A percentile compares a stretch with the other conserved stretches of the same genome.
Evolutionary conservation across 768 basidiomycete species (phyloP).

Genomic region (Boletus rex-veris): DNA sequence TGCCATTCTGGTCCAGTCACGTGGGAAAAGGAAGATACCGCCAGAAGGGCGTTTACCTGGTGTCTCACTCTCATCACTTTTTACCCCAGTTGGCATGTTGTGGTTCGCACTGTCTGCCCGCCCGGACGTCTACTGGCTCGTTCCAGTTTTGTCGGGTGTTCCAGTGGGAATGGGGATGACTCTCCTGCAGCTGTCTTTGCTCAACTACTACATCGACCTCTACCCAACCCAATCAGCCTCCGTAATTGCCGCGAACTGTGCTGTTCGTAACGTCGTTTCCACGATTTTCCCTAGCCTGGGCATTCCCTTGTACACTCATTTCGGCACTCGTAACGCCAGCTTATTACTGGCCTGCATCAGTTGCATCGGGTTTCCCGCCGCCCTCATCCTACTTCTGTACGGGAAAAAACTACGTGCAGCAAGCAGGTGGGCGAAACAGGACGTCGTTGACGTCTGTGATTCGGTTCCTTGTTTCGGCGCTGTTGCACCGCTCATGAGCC

Average conservation of each 20-base stretch:
- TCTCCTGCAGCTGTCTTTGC: slow-evolving; percentile 23
- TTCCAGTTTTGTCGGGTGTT: slow-evolving; percentile 23
- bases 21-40: slow-evolving; percentile 14
- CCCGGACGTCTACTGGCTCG: slow-evolving; percentile 20
- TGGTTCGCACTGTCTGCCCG: slow-evolving; percentile 25
- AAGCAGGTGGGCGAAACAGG: slow-evolving; percentile 22
- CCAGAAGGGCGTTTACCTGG: slow-evolving; percentile 24
- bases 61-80: slow-evolving; percentile 16
- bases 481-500: slow-evolving; percentile 7
- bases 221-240: slow-evolving; percentile 24
- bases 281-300: slow-evolving; percentile 21
- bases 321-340: slow-evolving; percentile 19
- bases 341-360: slow-evolving; percentile 21
- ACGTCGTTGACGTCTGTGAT: background rate
- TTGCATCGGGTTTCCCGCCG: slow-evolving; percentile 16
- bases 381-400: slow-evolving; percentile 13
- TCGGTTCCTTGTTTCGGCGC: background rate
- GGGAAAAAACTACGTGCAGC: slow-evolving; percentile 14
- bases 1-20: slow-evolving; percentile 11
- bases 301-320: slow-evolving; percentile 12
- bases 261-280: slow-evolving; percentile 12
- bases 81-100: slow-evolving; percentile 24
- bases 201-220: slow-evolving; percentile 28
- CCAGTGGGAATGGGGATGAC: slow-evolving; percentile 29
- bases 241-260: slow-evolving; percentile 23